Evolutionary conservation across 305 asterid genomes (phyloP), one percentile per base, ranked within the genome.

Genomic region (Ilex paraguariensis): DNA sequence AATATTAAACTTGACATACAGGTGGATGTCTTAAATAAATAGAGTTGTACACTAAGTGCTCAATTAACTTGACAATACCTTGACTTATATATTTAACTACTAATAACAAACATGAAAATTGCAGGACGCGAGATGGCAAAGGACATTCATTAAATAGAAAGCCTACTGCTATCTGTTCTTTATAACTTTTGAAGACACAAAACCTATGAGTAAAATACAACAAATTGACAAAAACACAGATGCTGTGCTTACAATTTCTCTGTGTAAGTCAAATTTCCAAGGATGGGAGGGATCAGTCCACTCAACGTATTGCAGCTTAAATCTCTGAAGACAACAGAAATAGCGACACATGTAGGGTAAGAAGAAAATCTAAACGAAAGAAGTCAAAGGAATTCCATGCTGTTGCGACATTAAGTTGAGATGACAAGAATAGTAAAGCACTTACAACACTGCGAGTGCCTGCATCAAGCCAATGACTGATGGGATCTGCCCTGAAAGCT

Each of bases 391-490:
- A 36, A 36, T 5, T 3, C 42, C 42, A 36, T 36, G 42, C 6
- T 4, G 42, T 8, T 36, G 3, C 2, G 9, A 36, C 9, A 36
- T 36, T 28, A 5, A 8, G 16, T 13, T 1, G 45, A 56, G 44
- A 48, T 15, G 7, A 28, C 2, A 58, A 46, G 28, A 52, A 70
- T 56, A 6, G 28, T 8, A 56, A 52, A 40, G 39, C 56, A 57
- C 97, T 84, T 84, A 94, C 99, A 94, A 30, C 60, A 94, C 99
- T 13, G 99, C 99, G 68, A 94, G 95, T 44, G 99, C 99, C 78
- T 94, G 99, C 99, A 94, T 94, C 71, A 94, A 81, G 61, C 99
- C 99, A 66, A 90, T 79, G 44, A 94, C 99, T 0, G 95, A 77
- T 12, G 99, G 96, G 67, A 94, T 90, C 57, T 66, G 76, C 60